Evolutionary conservation across 768 basidiomycete species (phyloP).

Genomic region (Termitomyces sp.): DNA sequence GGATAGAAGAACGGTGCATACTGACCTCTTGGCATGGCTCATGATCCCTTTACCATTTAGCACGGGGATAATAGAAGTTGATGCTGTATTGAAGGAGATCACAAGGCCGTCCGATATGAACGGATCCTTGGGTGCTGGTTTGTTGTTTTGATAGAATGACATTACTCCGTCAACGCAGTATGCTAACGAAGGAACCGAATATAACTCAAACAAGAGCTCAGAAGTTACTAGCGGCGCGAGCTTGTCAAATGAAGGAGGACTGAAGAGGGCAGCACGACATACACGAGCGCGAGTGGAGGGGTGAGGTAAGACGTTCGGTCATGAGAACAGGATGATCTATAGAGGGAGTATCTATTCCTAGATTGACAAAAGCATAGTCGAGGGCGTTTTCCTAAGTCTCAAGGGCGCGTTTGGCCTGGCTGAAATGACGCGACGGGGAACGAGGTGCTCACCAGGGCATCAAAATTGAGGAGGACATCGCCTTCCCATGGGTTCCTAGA

Average conservation of each 20-base stretch:
- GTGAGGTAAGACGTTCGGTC: conserved; percentile 88
- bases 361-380: conserved; percentile 84
- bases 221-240: conserved; percentile 64
- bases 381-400: conserved; percentile 83
- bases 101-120: conserved; percentile 73
- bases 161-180: conserved; percentile 89
- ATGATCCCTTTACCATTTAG: conserved; percentile 77
- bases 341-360: conserved; percentile 72
- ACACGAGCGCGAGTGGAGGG: conserved; percentile 84
- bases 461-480: conserved; percentile 86
- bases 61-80: conserved; percentile 88
- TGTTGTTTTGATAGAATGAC: conserved; percentile 86
- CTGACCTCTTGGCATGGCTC: conserved; percentile 80
- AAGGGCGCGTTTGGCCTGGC: conserved; percentile 14
- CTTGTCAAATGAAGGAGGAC: not conserved
- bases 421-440: conserved; percentile 5
- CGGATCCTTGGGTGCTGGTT: conserved; percentile 17
- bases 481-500: conserved; percentile 88
- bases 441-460: conserved; percentile 72
- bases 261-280: conserved; percentile 23
- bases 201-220: conserved; percentile 94
- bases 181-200: conserved; percentile 76
- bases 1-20: not conserved
- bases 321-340: conserved; percentile 89
- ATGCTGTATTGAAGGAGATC: conserved; percentile 87